A percentile compares a stretch with the other conserved stretches of the same genome.
Evolutionary conservation across 2,329 filamentous ascomycete genomes (phyloP).

Genomic region (Nemania abortiva): DNA sequence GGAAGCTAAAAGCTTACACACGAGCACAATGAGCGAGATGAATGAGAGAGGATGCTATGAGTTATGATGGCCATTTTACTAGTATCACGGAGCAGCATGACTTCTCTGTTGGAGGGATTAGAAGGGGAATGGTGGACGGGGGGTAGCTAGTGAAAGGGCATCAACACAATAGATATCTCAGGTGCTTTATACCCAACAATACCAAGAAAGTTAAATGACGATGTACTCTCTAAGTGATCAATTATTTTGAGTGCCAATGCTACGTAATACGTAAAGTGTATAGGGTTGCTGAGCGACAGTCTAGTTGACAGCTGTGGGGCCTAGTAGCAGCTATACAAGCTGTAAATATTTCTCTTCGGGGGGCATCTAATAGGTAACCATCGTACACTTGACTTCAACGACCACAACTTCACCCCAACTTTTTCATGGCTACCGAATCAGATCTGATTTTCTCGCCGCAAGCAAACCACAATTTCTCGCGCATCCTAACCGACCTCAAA

Average conservation of each 20-base stretch:
- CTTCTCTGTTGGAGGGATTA: not conserved
- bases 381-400: not conserved
- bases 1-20: not conserved
- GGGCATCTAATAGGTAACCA: not conserved
- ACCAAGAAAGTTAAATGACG: not conserved
- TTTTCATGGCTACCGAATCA: conserved; percentile 50
- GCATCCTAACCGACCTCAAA: conserved; percentile 78
- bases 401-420: not conserved
- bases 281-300: conserved; percentile 6
- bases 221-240: not conserved
- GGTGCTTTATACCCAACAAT: not conserved
- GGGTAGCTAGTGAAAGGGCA: not conserved
- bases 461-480: conserved; percentile 74
- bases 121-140: not conserved
- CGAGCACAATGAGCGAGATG: not conserved
- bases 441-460: conserved; percentile 65
- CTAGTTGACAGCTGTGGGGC: conserved; percentile 19
- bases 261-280: not conserved
- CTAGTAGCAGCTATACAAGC: too few species aligned
- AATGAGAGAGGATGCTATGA: not conserved
- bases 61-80: not conserved
- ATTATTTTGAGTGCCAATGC: too few species aligned
- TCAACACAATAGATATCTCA: not conserved
- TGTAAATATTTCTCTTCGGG: conserved; percentile 1
- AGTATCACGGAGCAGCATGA: not conserved